These are phyloP conservation scores for Hemileccinum impolitum DNA, from an alignment of 768 basidiomycete genomes.

Conservation along the genomic window DNA sequence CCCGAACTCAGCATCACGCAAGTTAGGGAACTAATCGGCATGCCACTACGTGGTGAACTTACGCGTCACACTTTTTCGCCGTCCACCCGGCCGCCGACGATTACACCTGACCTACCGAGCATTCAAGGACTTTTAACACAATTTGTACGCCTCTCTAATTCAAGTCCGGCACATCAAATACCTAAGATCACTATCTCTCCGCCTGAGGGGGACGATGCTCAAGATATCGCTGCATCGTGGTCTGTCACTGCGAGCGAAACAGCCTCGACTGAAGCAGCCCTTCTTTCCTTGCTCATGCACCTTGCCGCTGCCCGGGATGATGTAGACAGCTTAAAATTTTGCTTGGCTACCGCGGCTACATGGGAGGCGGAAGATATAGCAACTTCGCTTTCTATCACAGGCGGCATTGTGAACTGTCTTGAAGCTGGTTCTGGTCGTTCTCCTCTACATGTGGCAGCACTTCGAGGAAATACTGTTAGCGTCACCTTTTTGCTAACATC, in stretches of 20 bases:
- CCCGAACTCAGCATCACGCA: constrained; percentile 64
- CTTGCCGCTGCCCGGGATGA: constrained; percentile 75
- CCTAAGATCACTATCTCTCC: constrained; percentile 37
- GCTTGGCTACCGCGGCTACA: constrained; percentile 37
- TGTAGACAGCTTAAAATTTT: constrained; percentile 56
- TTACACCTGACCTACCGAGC: constrained; percentile 49
- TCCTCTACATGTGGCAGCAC: constrained; percentile 74
- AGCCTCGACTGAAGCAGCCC: constrained; percentile 59
- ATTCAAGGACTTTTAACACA: constrained; percentile 66
- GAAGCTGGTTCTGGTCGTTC: constrained; percentile 70
- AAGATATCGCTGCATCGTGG: constrained; percentile 60
- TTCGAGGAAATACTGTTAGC: constrained; percentile 54
- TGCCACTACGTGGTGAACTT: constrained; percentile 86
- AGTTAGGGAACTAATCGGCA: constrained; percentile 71
- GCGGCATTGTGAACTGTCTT: constrained; percentile 70
- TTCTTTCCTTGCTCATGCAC: constrained; percentile 77
- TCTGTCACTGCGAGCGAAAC: constrained; percentile 77
- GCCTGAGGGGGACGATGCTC: constrained; percentile 37
- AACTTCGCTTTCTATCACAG: constrained; percentile 38
- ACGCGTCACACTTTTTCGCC: constrained; percentile 50
- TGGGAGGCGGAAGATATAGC: constrained; percentile 23
- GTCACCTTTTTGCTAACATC: constrained; percentile 54
- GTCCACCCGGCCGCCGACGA: constrained; percentile 38
- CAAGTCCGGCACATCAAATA: constrained; percentile 35
- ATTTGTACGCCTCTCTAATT: constrained; percentile 60